These are phyloP conservation scores for Epichloe uncinata DNA, from an alignment of 2,329 filamentous ascomycete genomes.

Conservation along the genomic window DNA sequence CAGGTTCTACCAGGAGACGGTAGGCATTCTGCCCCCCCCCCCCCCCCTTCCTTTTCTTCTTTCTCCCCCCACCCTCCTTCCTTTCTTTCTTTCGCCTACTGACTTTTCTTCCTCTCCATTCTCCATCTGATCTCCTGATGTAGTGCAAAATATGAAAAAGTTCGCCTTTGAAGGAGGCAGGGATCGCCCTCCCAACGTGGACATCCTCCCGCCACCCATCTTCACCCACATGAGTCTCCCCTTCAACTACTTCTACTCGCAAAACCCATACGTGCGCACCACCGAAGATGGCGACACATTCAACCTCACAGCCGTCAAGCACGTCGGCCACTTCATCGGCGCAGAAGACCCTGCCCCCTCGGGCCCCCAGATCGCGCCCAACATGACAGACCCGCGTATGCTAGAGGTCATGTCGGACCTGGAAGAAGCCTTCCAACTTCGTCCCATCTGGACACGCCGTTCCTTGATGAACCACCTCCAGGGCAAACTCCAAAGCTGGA, in stretches of 20 bases:
- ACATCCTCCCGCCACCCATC: slow-evolving; percentile 68
- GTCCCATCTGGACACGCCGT: slow-evolving; percentile 79
- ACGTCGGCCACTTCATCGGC: slow-evolving; percentile 44
- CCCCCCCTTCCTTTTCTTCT: too few species aligned
- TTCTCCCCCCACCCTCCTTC: too few species aligned
- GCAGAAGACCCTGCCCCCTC: slow-evolving; percentile 47
- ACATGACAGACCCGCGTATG: slow-evolving; percentile 46
- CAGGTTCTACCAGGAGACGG: slow-evolving; percentile 60
- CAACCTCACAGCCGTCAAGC: slow-evolving; percentile 47
- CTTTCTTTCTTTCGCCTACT: background rate
- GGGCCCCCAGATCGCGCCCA: slow-evolving; percentile 47
- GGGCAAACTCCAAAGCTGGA: slow-evolving; percentile 35
- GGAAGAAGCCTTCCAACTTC: slow-evolving; percentile 50
- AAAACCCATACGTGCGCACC: slow-evolving; percentile 64
- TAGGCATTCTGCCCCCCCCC: slow-evolving; percentile 22
- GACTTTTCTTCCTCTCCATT: background rate
- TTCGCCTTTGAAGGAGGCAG: slow-evolving; percentile 56
- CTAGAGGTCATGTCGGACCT: slow-evolving; percentile 52
- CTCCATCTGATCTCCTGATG: background rate
- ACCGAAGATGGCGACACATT: slow-evolving; percentile 43
- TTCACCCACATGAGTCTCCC: slow-evolving; percentile 63
- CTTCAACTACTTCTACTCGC: slow-evolving; percentile 70
- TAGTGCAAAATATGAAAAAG: slow-evolving; percentile 39
- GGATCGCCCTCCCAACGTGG: slow-evolving; percentile 44
- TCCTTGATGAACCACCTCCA: slow-evolving; percentile 62